phyloP scores from a whole-genome alignment of 805 yeast species.

The Priceomyces castillae region DNA sequence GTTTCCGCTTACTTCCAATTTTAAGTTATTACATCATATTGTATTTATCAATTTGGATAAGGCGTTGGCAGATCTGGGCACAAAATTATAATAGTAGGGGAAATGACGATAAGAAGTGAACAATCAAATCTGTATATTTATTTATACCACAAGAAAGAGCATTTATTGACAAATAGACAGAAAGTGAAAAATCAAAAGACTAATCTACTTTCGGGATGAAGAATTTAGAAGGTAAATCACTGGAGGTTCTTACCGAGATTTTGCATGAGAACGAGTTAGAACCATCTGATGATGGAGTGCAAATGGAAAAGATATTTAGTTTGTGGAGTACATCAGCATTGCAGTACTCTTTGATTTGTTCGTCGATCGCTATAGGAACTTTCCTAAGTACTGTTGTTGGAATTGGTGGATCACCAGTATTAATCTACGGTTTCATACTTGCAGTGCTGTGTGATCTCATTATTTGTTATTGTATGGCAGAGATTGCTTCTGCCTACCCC shows the following conservation, averaged over 20 bases:
- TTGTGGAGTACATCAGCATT: conserved; percentile 16
- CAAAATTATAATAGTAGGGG: too few species aligned
- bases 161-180: too few species aligned
- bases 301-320: conserved; percentile 14
- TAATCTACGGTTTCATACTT: conserved; percentile 20
- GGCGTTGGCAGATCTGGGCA: too few species aligned
- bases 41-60: too few species aligned
- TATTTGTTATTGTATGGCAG: conserved; percentile 21
- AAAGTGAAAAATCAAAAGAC: too few species aligned
- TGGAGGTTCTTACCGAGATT: background rate
- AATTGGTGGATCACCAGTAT: conserved; percentile 21
- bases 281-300: background rate
- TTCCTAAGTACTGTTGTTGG: conserved; percentile 21
- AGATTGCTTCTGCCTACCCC: conserved; percentile 33
- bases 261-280: background rate
- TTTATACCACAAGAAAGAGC: too few species aligned
- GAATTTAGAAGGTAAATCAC: background rate
- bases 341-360: conserved; percentile 19
- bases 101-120: too few species aligned
- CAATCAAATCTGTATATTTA: too few species aligned
- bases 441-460: conserved; percentile 17
- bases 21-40: too few species aligned
- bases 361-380: conserved; percentile 20
- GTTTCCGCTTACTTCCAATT: too few species aligned
- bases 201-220: background rate